Percentiles rank a stretch among this genome's conserved stretches.
These are phyloP conservation scores for Ligustrum vulgare DNA, from an alignment of 257 asterid species.

Conservation along the genomic window DNA sequence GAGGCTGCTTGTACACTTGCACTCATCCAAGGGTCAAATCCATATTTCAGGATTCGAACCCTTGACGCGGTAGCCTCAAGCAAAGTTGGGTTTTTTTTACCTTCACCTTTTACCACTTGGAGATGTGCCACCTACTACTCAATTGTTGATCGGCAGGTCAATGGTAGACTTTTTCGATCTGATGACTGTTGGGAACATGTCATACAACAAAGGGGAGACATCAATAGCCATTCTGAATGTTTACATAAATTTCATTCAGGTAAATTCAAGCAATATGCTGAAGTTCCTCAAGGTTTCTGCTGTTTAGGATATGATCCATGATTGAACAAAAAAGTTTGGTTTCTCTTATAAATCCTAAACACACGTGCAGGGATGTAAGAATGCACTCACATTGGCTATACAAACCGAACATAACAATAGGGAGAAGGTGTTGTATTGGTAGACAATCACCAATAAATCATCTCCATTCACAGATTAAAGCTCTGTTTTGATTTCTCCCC, in stretches of 20 bases:
- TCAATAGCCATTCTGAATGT: constrained; percentile 76
- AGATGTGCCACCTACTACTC: too few species aligned
- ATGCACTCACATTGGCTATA: background rate
- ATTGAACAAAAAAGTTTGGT: background rate
- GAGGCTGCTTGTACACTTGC: too few species aligned
- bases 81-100: too few species aligned
- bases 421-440: background rate
- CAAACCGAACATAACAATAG: background rate
- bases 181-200: constrained; percentile 69
- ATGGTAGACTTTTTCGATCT: constrained; percentile 44
- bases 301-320: constrained; percentile 5
- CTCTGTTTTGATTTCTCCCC: too few species aligned
- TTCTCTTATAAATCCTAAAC: background rate
- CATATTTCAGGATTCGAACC: too few species aligned
- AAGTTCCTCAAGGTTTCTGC: background rate
- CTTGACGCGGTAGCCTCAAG: too few species aligned
- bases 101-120: too few species aligned
- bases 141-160: constrained; percentile 30
- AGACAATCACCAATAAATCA: background rate
- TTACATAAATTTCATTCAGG: constrained; percentile 87
- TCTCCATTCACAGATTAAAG: too few species aligned
- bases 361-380: background rate
- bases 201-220: constrained; percentile 77
- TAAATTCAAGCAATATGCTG: constrained; percentile 20
- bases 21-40: too few species aligned